These are phyloP conservation scores for Mycena epipterygia DNA, from an alignment of 768 basidiomycete genomes.

Conservation along the genomic window DNA sequence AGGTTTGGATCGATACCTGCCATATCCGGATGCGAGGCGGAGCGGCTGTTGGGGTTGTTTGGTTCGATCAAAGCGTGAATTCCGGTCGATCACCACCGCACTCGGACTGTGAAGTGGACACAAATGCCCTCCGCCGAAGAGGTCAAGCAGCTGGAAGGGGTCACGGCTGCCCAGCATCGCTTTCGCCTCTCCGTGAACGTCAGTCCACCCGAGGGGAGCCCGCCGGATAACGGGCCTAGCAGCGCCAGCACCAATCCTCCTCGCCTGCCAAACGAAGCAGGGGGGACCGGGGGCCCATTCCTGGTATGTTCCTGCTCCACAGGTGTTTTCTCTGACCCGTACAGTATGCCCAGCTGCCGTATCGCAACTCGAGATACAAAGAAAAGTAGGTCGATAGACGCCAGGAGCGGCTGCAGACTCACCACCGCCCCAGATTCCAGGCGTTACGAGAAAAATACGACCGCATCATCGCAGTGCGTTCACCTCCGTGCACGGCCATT, in stretches of 20 bases:
- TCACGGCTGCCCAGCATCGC: conserved; percentile 26
- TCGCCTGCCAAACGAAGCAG: not conserved
- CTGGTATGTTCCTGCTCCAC: not conserved
- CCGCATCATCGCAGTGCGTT: conserved; percentile 56
- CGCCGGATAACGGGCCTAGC: not conserved
- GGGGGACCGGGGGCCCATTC: conserved; percentile 12
- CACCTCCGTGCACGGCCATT: not conserved
- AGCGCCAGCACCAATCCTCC: not conserved
- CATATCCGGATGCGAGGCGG: conserved; percentile 15
- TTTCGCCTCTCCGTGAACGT: conserved; percentile 30
- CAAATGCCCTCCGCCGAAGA: conserved; percentile 27
- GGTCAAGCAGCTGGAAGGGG: conserved; percentile 24
- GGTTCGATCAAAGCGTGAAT: not conserved
- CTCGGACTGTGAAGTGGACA: not conserved
- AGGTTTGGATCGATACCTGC: too few species aligned
- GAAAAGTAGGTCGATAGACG: conserved; percentile 43
- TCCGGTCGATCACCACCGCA: conserved; percentile 13
- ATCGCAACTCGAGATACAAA: conserved; percentile 42
- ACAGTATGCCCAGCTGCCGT: conserved; percentile 21
- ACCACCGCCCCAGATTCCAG: conserved; percentile 55
- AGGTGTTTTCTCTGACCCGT: conserved; percentile 1
- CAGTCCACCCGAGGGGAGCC: not conserved
- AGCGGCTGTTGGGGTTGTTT: conserved; percentile 12
- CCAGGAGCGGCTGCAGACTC: not conserved
- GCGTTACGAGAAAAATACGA: conserved; percentile 61